Evolutionary conservation across 192 early-diverging fungal species (phyloP).

Genomic region (Podila epigama): DNA sequence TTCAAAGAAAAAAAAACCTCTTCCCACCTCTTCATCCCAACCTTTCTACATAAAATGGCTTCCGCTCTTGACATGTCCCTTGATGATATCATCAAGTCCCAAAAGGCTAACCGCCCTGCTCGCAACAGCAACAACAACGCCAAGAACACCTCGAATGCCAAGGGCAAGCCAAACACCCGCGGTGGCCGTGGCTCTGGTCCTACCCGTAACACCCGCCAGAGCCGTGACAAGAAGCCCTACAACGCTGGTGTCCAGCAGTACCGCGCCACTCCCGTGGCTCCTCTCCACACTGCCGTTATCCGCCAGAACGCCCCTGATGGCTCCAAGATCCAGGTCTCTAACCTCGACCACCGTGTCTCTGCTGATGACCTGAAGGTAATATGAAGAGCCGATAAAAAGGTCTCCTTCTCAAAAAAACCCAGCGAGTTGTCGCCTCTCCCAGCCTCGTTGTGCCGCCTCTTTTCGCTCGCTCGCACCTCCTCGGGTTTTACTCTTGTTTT

Average conservation of each 20-base stretch:
- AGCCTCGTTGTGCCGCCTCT: background rate
- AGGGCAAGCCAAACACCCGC: background rate
- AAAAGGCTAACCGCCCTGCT: constrained; percentile 14
- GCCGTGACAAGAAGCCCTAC: constrained; percentile 17
- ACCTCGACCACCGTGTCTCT: constrained; percentile 58
- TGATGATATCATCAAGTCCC: constrained; percentile 46
- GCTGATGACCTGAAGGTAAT: constrained; percentile 54
- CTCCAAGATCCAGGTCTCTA: constrained; percentile 57
- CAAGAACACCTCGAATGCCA: background rate
- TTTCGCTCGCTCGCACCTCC: background rate
- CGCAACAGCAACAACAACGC: constrained; percentile 16
- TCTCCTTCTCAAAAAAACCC: background rate
- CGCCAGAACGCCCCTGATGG: constrained; percentile 36
- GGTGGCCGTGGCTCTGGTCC: constrained; percentile 16
- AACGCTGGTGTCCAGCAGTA: constrained; percentile 13
- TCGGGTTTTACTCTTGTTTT: background rate
- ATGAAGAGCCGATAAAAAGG: constrained; percentile 6
- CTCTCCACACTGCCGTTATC: constrained; percentile 8
- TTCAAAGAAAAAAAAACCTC: background rate
- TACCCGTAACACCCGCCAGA: constrained; percentile 16
- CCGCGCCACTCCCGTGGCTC: constrained; percentile 8
- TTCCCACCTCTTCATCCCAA: background rate
- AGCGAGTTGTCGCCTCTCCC: background rate
- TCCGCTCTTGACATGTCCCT: constrained; percentile 47
- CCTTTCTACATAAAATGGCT: constrained; percentile 10